Percentiles rank a stretch among this genome's conserved stretches.
Evolutionary conservation across 2,329 filamentous ascomycete species (phyloP).

Genomic region (Neocatenulostroma microsporum): DNA sequence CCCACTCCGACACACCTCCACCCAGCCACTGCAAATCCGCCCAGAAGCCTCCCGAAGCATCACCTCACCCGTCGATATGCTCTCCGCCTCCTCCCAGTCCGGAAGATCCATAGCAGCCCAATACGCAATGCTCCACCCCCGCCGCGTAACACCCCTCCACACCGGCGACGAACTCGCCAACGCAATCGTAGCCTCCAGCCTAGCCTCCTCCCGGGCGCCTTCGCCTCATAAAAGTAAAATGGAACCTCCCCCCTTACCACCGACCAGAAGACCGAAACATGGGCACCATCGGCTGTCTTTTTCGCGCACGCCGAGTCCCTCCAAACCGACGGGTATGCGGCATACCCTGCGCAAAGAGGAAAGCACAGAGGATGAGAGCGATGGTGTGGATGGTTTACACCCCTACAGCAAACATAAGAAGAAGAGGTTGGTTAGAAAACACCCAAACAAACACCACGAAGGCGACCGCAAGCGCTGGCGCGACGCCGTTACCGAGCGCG

Average conservation of each 20-base stretch:
- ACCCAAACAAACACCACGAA: constrained; percentile 66
- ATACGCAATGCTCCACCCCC: constrained; percentile 28
- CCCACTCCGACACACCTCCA: constrained; percentile 9
- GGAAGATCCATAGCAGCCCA: constrained; percentile 25
- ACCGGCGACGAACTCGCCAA: constrained; percentile 60
- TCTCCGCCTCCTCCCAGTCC: constrained; percentile 19
- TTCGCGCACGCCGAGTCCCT: constrained; percentile 36
- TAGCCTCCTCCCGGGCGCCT: constrained; percentile 50
- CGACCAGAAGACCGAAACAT: constrained; percentile 21
- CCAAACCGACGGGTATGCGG: constrained; percentile 47
- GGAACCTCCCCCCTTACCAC: constrained; percentile 34
- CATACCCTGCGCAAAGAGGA: constrained; percentile 56
- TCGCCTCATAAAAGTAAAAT: constrained; percentile 28
- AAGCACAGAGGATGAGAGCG: constrained; percentile 33
- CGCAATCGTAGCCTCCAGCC: constrained; percentile 66
- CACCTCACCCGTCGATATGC: constrained; percentile 13
- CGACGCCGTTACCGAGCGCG: constrained; percentile 61
- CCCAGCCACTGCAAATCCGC: constrained; percentile 12
- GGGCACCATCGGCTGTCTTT: constrained; percentile 24
- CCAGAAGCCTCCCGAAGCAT: constrained; percentile 7
- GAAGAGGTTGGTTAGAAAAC: constrained; percentile 52
- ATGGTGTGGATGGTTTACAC: constrained; percentile 40
- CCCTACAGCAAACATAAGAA: constrained; percentile 45
- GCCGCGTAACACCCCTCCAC: constrained; percentile 40
- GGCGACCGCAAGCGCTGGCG: constrained; percentile 67